phyloP scores from a whole-genome alignment of 2,329 filamentous ascomycete species.

The Penicillium psychrosexuale region DNA sequence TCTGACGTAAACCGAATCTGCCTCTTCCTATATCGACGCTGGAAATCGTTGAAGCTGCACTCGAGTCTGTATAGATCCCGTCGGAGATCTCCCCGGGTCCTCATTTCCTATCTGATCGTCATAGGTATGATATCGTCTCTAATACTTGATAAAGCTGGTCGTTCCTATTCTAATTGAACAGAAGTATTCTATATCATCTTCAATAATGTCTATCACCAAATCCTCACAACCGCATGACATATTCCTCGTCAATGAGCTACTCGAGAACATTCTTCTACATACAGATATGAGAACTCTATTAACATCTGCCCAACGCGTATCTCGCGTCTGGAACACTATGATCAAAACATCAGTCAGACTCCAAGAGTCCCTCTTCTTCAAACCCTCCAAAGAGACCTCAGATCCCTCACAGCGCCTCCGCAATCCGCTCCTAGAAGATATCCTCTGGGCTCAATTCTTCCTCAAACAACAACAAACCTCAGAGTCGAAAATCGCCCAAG shows the following conservation, averaged over 20 bases:
- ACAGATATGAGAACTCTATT: slow-evolving; percentile 4
- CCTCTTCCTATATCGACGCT: not conserved
- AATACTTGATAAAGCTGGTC: not conserved
- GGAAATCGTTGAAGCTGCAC: not conserved
- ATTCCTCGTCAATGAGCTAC: slow-evolving; percentile 7
- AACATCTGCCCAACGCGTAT: slow-evolving; percentile 8
- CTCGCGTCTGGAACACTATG: not conserved
- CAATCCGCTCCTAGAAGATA: slow-evolving; percentile 7
- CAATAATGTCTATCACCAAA: slow-evolving; percentile 1
- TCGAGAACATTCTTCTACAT: slow-evolving; percentile 9
- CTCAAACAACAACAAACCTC: slow-evolving; percentile 2
- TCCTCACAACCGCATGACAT: not conserved
- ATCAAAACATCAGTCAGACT: not conserved
- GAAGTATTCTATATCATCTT: not conserved
- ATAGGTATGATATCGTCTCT: not conserved
- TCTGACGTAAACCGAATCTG: not conserved
- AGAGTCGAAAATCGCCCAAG: not conserved
- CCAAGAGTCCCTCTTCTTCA: slow-evolving; percentile 6
- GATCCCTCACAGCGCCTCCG: not conserved
- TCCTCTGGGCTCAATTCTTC: slow-evolving; percentile 10
- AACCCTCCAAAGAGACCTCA: not conserved
- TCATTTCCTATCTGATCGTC: slow-evolving; percentile 8
- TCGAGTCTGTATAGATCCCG: not conserved
- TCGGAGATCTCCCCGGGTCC: slow-evolving; percentile 3
- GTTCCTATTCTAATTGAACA: not conserved